A percentile compares a stretch with the other conserved stretches of the same genome.
Conservation (phyloP, 495 filamentous ascomycete genomes). For the Daldinia concentrica region DNA sequence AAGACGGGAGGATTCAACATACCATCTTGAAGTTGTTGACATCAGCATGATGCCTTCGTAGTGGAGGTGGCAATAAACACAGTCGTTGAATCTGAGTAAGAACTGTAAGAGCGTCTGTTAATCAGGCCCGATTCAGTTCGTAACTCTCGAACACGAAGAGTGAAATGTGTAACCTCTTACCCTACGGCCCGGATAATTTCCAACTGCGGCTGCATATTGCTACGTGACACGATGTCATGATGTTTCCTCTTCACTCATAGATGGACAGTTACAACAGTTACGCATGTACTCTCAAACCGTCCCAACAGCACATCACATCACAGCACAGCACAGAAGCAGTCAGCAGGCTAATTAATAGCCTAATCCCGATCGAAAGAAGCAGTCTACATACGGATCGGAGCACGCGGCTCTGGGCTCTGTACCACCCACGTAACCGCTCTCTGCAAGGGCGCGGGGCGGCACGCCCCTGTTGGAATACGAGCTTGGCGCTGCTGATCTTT, state of each 20-base stretch:
- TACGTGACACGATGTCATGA: constrained; percentile 1
- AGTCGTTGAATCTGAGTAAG: background rate
- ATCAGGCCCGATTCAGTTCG: background rate
- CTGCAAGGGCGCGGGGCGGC: constrained; percentile 34
- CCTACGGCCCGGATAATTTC: background rate
- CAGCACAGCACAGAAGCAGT: no score
- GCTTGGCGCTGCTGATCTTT: constrained; percentile 41
- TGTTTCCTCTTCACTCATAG: background rate
- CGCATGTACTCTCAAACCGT: background rate
- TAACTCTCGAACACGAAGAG: background rate
- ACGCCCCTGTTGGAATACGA: constrained; percentile 28
- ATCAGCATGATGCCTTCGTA: background rate
- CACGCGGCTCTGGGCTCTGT: background rate
- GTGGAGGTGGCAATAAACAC: background rate
- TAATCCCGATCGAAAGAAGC: background rate
- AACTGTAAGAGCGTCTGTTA: background rate
- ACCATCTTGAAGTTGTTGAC: background rate
- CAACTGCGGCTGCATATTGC: background rate
- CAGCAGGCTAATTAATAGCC: background rate
- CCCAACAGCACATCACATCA: background rate
- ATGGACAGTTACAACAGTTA: background rate
- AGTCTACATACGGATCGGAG: background rate
- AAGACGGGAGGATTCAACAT: background rate
- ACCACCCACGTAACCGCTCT: no score
- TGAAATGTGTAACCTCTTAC: background rate